These are phyloP conservation scores for Pichia exigua DNA, from an alignment of 805 yeast species.

Conservation along the genomic window DNA sequence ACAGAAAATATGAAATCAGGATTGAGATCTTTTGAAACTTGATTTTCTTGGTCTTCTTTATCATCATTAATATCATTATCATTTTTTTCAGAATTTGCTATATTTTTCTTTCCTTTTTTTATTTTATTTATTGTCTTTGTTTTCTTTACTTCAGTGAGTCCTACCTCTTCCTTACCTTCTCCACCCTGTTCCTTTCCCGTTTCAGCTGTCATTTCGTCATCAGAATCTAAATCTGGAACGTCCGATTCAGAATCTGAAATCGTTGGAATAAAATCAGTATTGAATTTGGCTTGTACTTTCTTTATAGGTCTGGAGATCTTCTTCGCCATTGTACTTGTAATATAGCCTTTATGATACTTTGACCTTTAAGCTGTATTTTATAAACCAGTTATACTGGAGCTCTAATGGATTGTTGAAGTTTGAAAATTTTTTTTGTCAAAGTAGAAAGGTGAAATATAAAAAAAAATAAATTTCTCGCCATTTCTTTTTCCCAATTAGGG, in stretches of 20 bases:
- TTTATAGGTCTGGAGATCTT: neutral
- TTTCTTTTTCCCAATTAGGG: neutral
- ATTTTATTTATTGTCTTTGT: neutral
- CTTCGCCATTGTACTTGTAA: neutral
- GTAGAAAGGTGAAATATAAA: neutral
- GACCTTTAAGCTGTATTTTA: neutral
- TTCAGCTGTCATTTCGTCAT: conserved; percentile 22
- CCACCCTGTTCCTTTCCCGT: neutral
- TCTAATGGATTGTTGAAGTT: neutral
- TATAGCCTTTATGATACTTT: no score
- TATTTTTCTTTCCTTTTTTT: conserved; percentile 1
- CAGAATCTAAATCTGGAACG: conserved; percentile 32
- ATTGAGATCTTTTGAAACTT: conserved; percentile 50
- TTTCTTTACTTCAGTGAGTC: neutral
- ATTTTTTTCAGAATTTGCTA: neutral
- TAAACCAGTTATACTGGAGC: neutral
- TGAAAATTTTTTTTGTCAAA: neutral
- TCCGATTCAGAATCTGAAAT: conserved; percentile 74
- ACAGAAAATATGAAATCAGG: conserved; percentile 67
- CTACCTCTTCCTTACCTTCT: conserved; percentile 16
- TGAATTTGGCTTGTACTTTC: conserved; percentile 2
- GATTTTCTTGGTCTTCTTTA: conserved; percentile 30
- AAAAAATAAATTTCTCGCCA: neutral
- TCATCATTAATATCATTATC: conserved; percentile 22
- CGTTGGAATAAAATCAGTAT: conserved; percentile 59